Evolutionary conservation across 768 basidiomycete genomes (phyloP).

Genomic region (Plicaturopsis crispa): DNA sequence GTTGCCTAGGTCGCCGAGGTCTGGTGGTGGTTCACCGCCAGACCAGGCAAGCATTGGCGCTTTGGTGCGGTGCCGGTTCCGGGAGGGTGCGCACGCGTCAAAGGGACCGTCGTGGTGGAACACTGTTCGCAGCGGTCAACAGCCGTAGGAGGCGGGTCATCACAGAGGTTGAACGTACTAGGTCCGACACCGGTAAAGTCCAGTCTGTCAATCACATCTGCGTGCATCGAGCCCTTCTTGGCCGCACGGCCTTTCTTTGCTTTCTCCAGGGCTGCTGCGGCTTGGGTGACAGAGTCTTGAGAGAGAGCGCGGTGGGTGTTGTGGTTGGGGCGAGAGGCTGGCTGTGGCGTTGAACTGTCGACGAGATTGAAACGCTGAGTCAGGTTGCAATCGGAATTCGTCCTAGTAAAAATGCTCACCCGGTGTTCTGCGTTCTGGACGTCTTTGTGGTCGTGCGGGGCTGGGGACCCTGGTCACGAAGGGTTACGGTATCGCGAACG

Average conservation of each 20-base stretch:
- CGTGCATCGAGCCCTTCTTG: constrained; percentile 75
- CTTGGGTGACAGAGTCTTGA: constrained; percentile 36
- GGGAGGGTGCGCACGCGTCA: constrained; percentile 86
- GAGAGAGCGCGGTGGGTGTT: constrained; percentile 39
- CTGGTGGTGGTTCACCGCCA: constrained; percentile 18
- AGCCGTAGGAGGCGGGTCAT: constrained; percentile 2
- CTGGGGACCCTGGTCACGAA: constrained; percentile 40
- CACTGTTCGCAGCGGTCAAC: constrained; percentile 36
- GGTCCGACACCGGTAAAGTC: constrained; percentile 82
- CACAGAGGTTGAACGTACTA: constrained; percentile 42
- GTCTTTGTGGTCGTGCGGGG: constrained; percentile 27
- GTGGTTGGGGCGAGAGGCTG: constrained; percentile 17
- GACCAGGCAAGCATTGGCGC: constrained; percentile 84
- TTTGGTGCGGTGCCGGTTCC: constrained; percentile 71
- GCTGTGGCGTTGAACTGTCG: constrained; percentile 9
- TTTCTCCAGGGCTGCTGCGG: constrained; percentile 34
- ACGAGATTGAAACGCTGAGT: constrained; percentile 30
- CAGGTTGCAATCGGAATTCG: constrained; percentile 37
- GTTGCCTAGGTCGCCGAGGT: constrained; percentile 31
- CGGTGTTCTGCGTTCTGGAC: constrained; percentile 11
- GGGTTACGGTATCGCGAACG: constrained; percentile 60
- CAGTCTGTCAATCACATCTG: constrained; percentile 85
- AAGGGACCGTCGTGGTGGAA: constrained; percentile 92
- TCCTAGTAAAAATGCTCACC: constrained; percentile 21
- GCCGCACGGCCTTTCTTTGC: constrained; percentile 43